Evolutionary conservation across 225 moss, liverwort and hornwort species (phyloP).

Genomic region (Bryum argenteum): DNA sequence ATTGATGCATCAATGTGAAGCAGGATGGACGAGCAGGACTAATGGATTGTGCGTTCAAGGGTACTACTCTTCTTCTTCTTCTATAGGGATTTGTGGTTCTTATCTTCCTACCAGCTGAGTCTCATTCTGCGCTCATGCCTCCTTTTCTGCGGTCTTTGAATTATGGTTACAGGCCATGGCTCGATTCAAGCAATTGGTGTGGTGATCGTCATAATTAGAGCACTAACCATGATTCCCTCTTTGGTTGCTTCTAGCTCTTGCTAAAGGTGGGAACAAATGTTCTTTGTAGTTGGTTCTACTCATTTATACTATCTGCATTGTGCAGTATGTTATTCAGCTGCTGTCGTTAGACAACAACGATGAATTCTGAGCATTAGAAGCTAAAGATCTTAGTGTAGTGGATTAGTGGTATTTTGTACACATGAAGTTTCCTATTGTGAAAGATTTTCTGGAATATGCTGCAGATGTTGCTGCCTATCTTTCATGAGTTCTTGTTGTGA

Average conservation of each 20-base stretch:
- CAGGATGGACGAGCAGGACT: constrained; percentile 43
- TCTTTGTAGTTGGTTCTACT: constrained; percentile 9
- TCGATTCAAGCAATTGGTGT: constrained; percentile 10
- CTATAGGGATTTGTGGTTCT: constrained; percentile 27
- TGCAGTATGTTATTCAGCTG: constrained; percentile 32
- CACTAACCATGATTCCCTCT: not conserved
- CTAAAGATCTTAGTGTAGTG: not conserved
- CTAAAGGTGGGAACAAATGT: constrained; percentile 21
- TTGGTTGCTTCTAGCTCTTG: constrained; percentile 8
- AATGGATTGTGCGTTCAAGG: constrained; percentile 38
- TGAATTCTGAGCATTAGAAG: constrained; percentile 25
- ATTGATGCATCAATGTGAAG: constrained; percentile 41
- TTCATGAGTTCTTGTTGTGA: not conserved
- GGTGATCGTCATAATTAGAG: constrained; percentile 13
- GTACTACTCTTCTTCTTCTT: constrained; percentile 16
- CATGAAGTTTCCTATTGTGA: not conserved
- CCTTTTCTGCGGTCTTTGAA: constrained; percentile 12
- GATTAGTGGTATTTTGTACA: not conserved
- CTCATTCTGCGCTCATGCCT: constrained; percentile 12
- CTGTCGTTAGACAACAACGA: not conserved
- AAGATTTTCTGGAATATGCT: not conserved
- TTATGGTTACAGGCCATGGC: constrained; percentile 10
- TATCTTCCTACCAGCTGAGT: constrained; percentile 21
- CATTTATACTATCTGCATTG: constrained; percentile 30
- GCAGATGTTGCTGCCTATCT: not conserved